phyloP scores from a whole-genome alignment of 1,284 basidiomycete species.

The Microstroma glucosiphilum region DNA sequence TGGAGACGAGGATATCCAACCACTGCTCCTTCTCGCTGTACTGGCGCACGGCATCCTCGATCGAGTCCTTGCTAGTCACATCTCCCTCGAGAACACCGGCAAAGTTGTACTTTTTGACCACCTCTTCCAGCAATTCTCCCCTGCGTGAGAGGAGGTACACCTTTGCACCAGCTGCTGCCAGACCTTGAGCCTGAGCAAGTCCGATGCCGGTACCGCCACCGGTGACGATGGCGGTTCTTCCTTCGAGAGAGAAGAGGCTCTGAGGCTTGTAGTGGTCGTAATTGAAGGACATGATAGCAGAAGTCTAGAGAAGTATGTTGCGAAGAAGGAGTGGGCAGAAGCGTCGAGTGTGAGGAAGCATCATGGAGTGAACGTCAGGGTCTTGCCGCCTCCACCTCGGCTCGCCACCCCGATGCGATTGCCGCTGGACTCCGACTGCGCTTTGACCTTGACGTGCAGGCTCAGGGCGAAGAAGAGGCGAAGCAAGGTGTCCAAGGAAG shows the following conservation, averaged over 20 bases:
- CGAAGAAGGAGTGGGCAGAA: too few species aligned
- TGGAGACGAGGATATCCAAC: constrained; percentile 29
- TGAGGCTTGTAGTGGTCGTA: constrained; percentile 6
- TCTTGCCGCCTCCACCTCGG: too few species aligned
- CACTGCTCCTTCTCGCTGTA: constrained; percentile 25
- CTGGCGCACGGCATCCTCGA: constrained; percentile 14
- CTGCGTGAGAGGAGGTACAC: constrained; percentile 59
- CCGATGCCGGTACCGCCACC: constrained; percentile 73
- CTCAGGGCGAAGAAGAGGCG: too few species aligned
- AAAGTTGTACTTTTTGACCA: constrained; percentile 24
- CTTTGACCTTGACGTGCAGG: too few species aligned
- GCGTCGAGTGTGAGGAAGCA: too few species aligned
- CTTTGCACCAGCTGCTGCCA: constrained; percentile 70
- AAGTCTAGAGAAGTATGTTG: too few species aligned
- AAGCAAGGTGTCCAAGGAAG: too few species aligned
- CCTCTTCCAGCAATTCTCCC: constrained; percentile 26
- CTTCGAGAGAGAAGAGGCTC: constrained; percentile 30
- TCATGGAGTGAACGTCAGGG: too few species aligned
- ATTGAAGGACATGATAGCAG: neutral
- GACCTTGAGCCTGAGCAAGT: constrained; percentile 65
- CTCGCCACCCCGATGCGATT: too few species aligned
- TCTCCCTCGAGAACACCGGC: constrained; percentile 14
- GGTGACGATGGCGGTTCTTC: constrained; percentile 64
- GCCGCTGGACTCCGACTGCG: too few species aligned
- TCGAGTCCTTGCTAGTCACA: constrained; percentile 13